A percentile compares a stretch with the other conserved stretches of the same genome.
Conservation (phyloP, 495 filamentous ascomycete genomes). For the Penicillium psychrofluorescens region DNA sequence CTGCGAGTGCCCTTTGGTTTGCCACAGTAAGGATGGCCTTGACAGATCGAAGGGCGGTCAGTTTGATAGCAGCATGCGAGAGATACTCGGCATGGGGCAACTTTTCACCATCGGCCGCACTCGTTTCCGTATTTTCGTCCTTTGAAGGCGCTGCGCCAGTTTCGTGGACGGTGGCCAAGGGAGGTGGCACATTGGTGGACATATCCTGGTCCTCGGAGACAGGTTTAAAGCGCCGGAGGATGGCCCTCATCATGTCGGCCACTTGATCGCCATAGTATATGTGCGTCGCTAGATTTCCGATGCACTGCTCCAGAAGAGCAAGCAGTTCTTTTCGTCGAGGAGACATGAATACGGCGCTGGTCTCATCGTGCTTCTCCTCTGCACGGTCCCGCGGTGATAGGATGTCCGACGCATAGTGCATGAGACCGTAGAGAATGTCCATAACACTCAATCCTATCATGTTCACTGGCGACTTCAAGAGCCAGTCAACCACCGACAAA, state of each 20-base stretch:
- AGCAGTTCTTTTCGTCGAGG: constrained; percentile 48
- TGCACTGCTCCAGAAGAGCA: constrained; percentile 61
- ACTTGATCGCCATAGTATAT: constrained; percentile 94
- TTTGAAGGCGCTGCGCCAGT: constrained; percentile 5
- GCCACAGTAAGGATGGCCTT: constrained; percentile 74
- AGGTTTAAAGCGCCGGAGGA: constrained; percentile 70
- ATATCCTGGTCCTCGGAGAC: constrained; percentile 30
- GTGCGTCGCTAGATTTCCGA: constrained; percentile 82
- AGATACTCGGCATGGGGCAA: constrained; percentile 30
- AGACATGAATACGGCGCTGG: constrained; percentile 27
- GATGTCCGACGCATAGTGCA: constrained; percentile 68
- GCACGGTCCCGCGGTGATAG: constrained; percentile 52
- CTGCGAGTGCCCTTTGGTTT: constrained; percentile 54
- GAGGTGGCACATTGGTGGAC: constrained; percentile 16
- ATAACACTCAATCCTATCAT: constrained; percentile 91
- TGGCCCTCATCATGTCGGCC: constrained; percentile 77
- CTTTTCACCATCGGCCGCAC: no score
- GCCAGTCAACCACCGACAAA: constrained; percentile 64
- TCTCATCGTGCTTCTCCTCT: constrained; percentile 13
- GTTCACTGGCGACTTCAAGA: constrained; percentile 82
- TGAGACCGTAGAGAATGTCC: constrained; percentile 75
- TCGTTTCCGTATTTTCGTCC: constrained; percentile 5
- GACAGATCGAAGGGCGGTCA: constrained; percentile 71
- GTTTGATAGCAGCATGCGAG: constrained; percentile 62
- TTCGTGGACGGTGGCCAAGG: constrained; percentile 36